A percentile compares a stretch with the other conserved stretches of the same genome.
Conservation (phyloP, 805 yeast genomes). For the Saturnispora hagleri region DNA sequence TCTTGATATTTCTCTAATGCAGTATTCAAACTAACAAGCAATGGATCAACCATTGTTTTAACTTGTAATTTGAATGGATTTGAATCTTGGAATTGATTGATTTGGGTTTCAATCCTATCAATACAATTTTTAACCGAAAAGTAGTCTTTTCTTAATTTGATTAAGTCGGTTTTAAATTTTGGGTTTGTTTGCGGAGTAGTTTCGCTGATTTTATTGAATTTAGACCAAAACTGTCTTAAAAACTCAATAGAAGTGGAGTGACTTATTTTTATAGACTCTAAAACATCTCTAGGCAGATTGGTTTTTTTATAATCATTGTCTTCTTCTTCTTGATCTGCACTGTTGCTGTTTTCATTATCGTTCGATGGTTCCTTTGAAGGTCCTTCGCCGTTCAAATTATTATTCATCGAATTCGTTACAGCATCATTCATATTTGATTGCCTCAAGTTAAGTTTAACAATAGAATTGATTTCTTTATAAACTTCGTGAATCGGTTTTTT, state of each 20-base stretch:
- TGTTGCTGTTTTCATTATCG: conserved; percentile 9
- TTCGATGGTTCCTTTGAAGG: conserved; percentile 3
- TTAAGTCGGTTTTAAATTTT: conserved; percentile 25
- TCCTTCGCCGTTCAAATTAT: not conserved
- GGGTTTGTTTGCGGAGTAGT: conserved; percentile 24
- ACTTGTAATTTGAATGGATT: conserved; percentile 10
- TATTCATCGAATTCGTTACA: not conserved
- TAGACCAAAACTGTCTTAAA: conserved; percentile 65
- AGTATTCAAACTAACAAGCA: conserved; percentile 34
- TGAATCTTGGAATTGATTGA: conserved; percentile 12
- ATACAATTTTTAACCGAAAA: conserved; percentile 40
- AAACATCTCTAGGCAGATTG: conserved; percentile 18
- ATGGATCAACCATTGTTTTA: conserved; percentile 32
- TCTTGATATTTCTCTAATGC: conserved; percentile 40
- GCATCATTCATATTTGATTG: conserved; percentile 28
- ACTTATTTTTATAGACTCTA: conserved; percentile 46
- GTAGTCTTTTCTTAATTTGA: conserved; percentile 36
- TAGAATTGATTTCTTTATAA: conserved; percentile 34
- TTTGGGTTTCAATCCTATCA: conserved; percentile 32
- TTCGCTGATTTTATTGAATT: conserved; percentile 34
- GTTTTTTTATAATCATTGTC: conserved; percentile 24
- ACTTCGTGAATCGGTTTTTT: conserved; percentile 29
- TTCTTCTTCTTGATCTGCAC: not conserved
- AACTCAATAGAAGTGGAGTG: conserved; percentile 73
- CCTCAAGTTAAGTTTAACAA: conserved; percentile 45